Evolutionary conservation across 768 basidiomycete species (phyloP), one percentile per base, ranked within the genome.

Genomic region (Termitomyces sp.): DNA sequence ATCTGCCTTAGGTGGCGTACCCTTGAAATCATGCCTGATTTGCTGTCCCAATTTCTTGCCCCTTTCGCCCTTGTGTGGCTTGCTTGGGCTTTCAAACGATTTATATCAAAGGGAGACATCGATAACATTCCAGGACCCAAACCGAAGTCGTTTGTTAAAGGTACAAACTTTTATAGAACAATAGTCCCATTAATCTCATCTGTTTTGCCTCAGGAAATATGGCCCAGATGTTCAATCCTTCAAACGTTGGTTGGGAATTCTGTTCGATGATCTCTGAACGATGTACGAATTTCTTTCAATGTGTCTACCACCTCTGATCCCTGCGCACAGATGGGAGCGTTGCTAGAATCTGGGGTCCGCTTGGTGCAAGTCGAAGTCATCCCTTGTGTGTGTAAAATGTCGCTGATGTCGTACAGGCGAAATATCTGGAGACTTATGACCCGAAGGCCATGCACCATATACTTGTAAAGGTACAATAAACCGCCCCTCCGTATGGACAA

Each of bases 401-500:
- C 5, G 24, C 28, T 56, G 46, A 56, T 5, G 15, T 7, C 39
- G 18, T 9, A 20, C 24, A 70, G 64, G 31, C 51, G 64, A 66
- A 63, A 15, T 67, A 71, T 12, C 64, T 77, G 48, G 71, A 72
- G 51, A 59, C 73, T 39, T 70, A 69, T 5, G n/a, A 77, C 45
- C 75, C 73, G 8, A 69, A 67, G 24, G 75, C 75, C 3, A 24
- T 76, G 22, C 65, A 75, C 50, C 69, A 75, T 49, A 69, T 77
- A 26, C 55, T 74, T n/a, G 67, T 77, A 37, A 77, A 73, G 59
- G 65, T 64, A 6, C 22, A 18, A 20, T 18, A 20, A 28, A 13
- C 8, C 12, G 66, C 10, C 20, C 64, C 63, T 68, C 22, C 67
- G n/a, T 39, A 41, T 22, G 15, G 29, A 24, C 12, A 7, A 37